Conservation (phyloP, 768 basidiomycete genomes). For the Gelatoporia subvermispora region DNA sequence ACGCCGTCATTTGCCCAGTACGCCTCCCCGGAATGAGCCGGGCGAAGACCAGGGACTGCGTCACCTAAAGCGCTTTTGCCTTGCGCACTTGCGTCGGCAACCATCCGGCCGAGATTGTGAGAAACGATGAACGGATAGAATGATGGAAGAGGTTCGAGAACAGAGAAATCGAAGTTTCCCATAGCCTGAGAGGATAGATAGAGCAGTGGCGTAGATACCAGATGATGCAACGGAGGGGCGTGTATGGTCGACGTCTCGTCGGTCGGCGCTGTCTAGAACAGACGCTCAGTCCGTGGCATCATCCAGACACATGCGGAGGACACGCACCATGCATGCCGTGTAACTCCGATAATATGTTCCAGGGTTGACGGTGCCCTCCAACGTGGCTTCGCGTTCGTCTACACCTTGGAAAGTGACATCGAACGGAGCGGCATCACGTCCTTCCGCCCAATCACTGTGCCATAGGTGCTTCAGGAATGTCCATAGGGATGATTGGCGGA, state of each 20-base stretch:
- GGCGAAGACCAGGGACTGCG: not conserved
- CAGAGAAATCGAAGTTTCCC: slow-evolving; percentile 34
- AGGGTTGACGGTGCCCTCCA: slow-evolving; percentile 33
- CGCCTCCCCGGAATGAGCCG: not conserved
- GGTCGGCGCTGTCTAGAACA: not conserved
- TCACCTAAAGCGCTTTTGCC: slow-evolving; percentile 1
- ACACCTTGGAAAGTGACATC: slow-evolving; percentile 44
- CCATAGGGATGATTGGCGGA: slow-evolving; percentile 29
- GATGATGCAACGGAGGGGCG: not conserved
- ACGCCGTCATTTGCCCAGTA: slow-evolving; percentile 42
- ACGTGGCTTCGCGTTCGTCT: slow-evolving; percentile 34
- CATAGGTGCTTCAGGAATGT: slow-evolving; percentile 34
- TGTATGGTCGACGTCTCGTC: not conserved
- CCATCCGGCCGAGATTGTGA: not conserved
- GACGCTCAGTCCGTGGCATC: not conserved
- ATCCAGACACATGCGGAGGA: not conserved
- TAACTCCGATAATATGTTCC: slow-evolving; percentile 41
- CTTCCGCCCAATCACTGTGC: slow-evolving; percentile 46
- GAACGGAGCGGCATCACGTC: slow-evolving; percentile 40
- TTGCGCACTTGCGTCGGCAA: slow-evolving; percentile 21
- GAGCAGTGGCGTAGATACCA: slow-evolving; percentile 12
- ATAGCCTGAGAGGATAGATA: slow-evolving; percentile 28
- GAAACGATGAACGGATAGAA: slow-evolving; percentile 18
- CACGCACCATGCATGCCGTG: slow-evolving; percentile 32
- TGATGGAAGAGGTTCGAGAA: slow-evolving; percentile 30